Evolutionary conservation across 305 asterid genomes (phyloP), one percentile per base, ranked within the genome.

Genomic region (Euphrasia arctica): DNA sequence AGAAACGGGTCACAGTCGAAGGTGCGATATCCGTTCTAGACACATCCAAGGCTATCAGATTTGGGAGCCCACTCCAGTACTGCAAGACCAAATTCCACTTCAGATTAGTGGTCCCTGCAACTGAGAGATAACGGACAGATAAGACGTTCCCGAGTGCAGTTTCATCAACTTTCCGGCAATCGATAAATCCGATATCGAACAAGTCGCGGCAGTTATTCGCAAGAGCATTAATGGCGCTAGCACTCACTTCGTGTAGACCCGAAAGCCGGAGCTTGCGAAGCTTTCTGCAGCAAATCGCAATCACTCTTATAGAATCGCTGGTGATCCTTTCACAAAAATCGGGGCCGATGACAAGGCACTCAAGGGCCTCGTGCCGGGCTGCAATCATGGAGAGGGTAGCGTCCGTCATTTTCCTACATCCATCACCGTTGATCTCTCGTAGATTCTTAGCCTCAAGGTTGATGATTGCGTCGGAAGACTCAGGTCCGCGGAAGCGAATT

Each of bases 281-380:
- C 28, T 72, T 75, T 18, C 75, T 77, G 63, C 95, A 84, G 71
- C 95, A 87, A 73, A 78, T 34, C 9, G 89, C 90, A 56, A 87
- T 60, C 42, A 86, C 83, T 68, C 70, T 82, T 69, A 87, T 69
- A 55, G 95, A 89, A 59, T 83, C 91, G 51, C 91, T 80, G 68
- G 76, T 80, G 18, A 87, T 83, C 77, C 75, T 79, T 52, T 81
- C 95, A 67, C 95, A 87, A 73, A 82, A 84, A 76, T 84, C 92
- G 9, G 95, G 90, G 48, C 91, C 95, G 56, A 87, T 82, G 65
- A 82, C 82, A 64, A 87, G 86, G 75, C 82, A 79, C 78, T 87
- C 86, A n/a, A 87, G 85, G 41, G 77, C 68, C 77, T 82, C 89
- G 11, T 84, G 95, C 47, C 90, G 83, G 45, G 92, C 92, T 56